Percentiles rank a stretch among this genome's conserved stretches.
These are phyloP conservation scores for Cladosporium phlei DNA, from an alignment of 2,329 filamentous ascomycete genomes.

Conservation along the genomic window DNA sequence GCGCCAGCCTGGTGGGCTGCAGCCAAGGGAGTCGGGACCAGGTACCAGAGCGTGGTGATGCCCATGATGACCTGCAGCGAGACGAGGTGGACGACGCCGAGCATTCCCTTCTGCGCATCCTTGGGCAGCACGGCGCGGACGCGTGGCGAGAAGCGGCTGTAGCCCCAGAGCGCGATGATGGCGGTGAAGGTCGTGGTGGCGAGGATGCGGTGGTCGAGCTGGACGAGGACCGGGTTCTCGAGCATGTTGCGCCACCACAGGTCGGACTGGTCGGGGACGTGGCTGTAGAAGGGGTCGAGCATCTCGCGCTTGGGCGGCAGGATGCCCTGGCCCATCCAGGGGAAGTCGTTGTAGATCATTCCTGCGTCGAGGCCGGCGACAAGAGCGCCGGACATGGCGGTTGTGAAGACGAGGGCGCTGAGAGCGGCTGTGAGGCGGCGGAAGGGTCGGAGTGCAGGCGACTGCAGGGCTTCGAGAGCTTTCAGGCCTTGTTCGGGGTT, in stretches of 20 bases:
- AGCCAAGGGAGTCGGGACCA: slow-evolving; percentile 83
- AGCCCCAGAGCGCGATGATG: slow-evolving; percentile 75
- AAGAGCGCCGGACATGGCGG: slow-evolving; percentile 87
- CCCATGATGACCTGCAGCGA: slow-evolving; percentile 78
- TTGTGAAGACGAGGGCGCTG: slow-evolving; percentile 73
- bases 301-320: slow-evolving; percentile 78
- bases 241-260: slow-evolving; percentile 97
- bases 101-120: slow-evolving; percentile 65
- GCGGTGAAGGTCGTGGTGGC: slow-evolving; percentile 83
- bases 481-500: slow-evolving; percentile 54
- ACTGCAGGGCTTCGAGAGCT: slow-evolving; percentile 57
- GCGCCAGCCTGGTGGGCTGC: slow-evolving; percentile 90
- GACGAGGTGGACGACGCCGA: slow-evolving; percentile 78
- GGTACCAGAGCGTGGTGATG: slow-evolving; percentile 86
- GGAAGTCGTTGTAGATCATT: slow-evolving; percentile 98
- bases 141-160: slow-evolving; percentile 62
- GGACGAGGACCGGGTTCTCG: slow-evolving; percentile 92
- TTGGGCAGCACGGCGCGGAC: slow-evolving; percentile 56
- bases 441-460: slow-evolving; percentile 67
- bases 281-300: slow-evolving; percentile 79
- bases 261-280: slow-evolving; percentile 71
- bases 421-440: slow-evolving; percentile 67
- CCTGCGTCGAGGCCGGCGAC: slow-evolving; percentile 94
- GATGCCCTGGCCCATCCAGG: slow-evolving; percentile 82
- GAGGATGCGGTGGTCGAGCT: slow-evolving; percentile 90